phyloP scores from a whole-genome alignment of 805 yeast genomes.

The Cyberlindnera amylophila region DNA sequence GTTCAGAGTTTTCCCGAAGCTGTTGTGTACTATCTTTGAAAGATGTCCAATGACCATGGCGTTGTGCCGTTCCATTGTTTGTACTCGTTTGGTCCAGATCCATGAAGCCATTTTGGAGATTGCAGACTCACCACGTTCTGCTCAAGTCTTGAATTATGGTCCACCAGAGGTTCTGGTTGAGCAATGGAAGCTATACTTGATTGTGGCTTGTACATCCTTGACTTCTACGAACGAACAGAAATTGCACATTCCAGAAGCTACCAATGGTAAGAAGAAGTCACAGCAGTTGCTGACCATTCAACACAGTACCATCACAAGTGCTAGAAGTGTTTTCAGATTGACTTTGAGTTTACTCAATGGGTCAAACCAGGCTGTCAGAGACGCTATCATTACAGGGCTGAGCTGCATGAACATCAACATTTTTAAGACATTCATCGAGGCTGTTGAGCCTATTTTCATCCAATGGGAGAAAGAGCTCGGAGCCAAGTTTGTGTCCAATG shows the following conservation, averaged over 20 bases:
- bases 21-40: constrained; percentile 68
- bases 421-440: constrained; percentile 76
- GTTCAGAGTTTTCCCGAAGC: constrained; percentile 81
- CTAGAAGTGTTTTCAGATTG: constrained; percentile 82
- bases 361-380: constrained; percentile 65
- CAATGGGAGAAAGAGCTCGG: constrained; percentile 50
- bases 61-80: constrained; percentile 83
- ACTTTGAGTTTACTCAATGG: constrained; percentile 77
- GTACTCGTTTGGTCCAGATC: constrained; percentile 82
- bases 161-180: constrained; percentile 72
- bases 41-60: constrained; percentile 93
- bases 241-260: constrained; percentile 52
- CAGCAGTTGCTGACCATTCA: constrained; percentile 79
- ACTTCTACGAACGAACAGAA: constrained; percentile 88
- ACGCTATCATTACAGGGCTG: constrained; percentile 85
- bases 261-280: constrained; percentile 71
- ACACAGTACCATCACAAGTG: constrained; percentile 90
- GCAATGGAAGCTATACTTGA: constrained; percentile 85
- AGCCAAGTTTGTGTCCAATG: constrained; percentile 30
- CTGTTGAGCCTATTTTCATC: constrained; percentile 56
- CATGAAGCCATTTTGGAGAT: constrained; percentile 62
- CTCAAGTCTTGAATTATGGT: constrained; percentile 29
- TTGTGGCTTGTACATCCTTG: constrained; percentile 87
- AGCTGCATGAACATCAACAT: constrained; percentile 89
- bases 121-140: constrained; percentile 38